These are phyloP conservation scores for Colletotrichum sp. DNA, from an alignment of 2,329 filamentous ascomycete species.

Conservation along the genomic window DNA sequence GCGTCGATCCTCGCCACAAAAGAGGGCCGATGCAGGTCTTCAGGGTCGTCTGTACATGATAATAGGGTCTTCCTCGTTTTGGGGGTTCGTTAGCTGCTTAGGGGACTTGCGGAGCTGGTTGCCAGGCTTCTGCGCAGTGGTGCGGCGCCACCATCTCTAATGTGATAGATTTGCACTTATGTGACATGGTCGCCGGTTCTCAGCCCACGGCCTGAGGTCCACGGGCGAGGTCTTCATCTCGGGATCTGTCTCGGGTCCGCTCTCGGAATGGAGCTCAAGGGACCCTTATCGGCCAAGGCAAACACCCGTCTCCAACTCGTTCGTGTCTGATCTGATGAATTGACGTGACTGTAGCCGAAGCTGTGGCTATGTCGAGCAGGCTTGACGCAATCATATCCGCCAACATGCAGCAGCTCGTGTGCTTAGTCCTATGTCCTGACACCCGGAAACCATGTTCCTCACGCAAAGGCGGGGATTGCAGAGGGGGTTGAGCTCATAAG, in stretches of 20 bases:
- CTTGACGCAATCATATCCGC: slow-evolving; percentile 1
- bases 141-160: not conserved
- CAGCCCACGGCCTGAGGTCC: not conserved
- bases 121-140: not conserved
- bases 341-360: not conserved
- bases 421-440: not conserved
- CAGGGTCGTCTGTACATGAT: slow-evolving; percentile 10
- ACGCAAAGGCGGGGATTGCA: not conserved
- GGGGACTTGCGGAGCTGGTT: not conserved
- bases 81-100: not conserved
- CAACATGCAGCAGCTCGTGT: not conserved
- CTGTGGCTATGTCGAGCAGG: not conserved
- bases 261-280: not conserved
- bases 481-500: not conserved
- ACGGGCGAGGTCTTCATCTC: not conserved
- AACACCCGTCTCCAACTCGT: not conserved
- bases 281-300: not conserved
- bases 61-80: not conserved
- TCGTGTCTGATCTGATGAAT: not conserved
- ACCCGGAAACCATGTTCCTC: not conserved
- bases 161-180: not conserved
- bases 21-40: not conserved
- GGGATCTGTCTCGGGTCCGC: not conserved
- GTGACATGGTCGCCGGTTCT: not conserved
- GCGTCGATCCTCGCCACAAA: not conserved